Base-by-base conservation (phyloP, 1,284 basidiomycete species). In the Trametes pubescens region DNA sequence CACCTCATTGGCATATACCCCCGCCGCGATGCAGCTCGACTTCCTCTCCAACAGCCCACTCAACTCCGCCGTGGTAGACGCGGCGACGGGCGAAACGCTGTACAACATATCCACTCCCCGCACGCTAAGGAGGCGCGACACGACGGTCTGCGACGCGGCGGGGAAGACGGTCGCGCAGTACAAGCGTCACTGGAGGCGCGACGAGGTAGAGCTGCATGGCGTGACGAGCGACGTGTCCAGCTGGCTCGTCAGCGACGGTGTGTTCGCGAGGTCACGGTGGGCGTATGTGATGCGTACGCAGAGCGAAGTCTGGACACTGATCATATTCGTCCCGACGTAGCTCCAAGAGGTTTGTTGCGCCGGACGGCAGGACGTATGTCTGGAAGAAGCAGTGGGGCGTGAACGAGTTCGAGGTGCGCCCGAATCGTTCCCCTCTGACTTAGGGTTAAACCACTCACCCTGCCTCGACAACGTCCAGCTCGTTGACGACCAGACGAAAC, bases 71-170 rank as follows among this genome's bases (percentile, higher is more conserved):
- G 55, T 57, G 32, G 55, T 48, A 10, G 44, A 57, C 34, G 44
- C 38, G 29, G 47, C 56, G 22, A 56, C 52, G 2, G 46, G 52
- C 4, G 22, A 55, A 21, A 35, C 54, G 24, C 32, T 65, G 38
- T 65, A 44, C 21, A 48, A 47, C 24, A 47, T 65, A 13, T 32
- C 21, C 21, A 65, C 64, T 10, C 64, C 64, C 8, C 44, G 22
- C 47, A 51, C 11, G 16, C 22, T 51, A 10, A 59, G 51, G 11
- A 44, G 10, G 10, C 44, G 51, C 29, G 59, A 21, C 51, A 65
- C 59, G 32, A 61, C 55, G 22, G 37, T 65, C 32, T 34, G 48
- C 18, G 51, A 65, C 13, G 51, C 51, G 14, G 16, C 22, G 4
- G 56, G 56, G 14, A 18, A 55, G 7, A 34, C 58, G 5, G 51